These are phyloP conservation scores for Malus hybrid DNA, from an alignment of 331 rosid species.

Conservation along the genomic window DNA sequence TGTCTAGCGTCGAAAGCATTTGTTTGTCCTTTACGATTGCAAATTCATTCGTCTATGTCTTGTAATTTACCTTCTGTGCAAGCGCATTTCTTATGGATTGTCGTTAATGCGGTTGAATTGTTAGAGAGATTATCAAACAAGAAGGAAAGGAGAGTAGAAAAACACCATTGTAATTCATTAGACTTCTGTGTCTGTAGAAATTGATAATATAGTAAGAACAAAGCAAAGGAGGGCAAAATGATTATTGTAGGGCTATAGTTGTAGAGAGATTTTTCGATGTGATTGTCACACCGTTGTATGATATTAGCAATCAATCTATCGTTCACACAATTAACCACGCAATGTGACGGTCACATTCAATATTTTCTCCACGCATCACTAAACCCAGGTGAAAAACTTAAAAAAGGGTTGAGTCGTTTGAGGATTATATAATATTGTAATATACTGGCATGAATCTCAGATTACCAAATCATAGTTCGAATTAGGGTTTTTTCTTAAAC, in stretches of 20 bases:
- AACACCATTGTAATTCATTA: background rate
- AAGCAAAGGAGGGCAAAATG: background rate
- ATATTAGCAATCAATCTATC: background rate
- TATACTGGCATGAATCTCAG: background rate
- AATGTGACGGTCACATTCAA: too few species aligned
- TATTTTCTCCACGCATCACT: background rate
- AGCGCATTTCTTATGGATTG: background rate
- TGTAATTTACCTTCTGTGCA: background rate
- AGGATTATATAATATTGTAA: background rate
- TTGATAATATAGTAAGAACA: background rate
- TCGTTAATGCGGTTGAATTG: background rate
- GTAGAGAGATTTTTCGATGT: background rate
- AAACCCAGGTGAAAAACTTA: slow-evolving; percentile 41
- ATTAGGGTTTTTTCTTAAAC: slow-evolving; percentile 44
- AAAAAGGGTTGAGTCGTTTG: slow-evolving; percentile 17
- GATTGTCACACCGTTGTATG: background rate
- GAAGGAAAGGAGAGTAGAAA: background rate
- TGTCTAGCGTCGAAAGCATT: background rate
- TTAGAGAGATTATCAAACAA: background rate
- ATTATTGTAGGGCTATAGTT: background rate
- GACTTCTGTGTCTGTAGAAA: background rate
- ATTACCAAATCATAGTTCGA: background rate
- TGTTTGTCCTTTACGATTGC: background rate
- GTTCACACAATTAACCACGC: background rate
- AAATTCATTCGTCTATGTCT: background rate